A percentile compares a stretch with the other conserved stretches of the same genome.
Evolutionary conservation across 1,139 yeast species (phyloP).

Genomic region (Hyphopichia fennica): DNA sequence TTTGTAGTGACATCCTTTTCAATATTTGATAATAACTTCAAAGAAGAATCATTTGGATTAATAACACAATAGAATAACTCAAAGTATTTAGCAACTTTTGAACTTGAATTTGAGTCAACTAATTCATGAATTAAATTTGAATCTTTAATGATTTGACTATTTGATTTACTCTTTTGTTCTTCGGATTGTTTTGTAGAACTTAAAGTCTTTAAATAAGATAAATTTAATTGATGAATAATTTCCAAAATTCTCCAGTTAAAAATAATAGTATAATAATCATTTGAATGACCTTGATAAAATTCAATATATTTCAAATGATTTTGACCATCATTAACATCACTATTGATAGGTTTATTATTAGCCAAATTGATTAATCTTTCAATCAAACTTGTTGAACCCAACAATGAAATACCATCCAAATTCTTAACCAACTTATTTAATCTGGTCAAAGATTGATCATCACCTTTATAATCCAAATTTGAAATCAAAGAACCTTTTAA

Average conservation of each 20-base stretch:
- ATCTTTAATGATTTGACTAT: constrained; percentile 21
- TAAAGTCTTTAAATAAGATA: constrained; percentile 25
- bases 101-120: constrained; percentile 11
- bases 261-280: constrained; percentile 27
- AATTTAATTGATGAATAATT: constrained; percentile 32
- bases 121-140: constrained; percentile 21
- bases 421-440: constrained; percentile 29
- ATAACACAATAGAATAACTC: constrained; percentile 31
- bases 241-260: constrained; percentile 42
- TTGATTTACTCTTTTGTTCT: constrained; percentile 13
- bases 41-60: constrained; percentile 19
- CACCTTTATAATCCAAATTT: constrained; percentile 34
- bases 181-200: constrained; percentile 6
- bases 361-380: constrained; percentile 30
- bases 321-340: constrained; percentile 25
- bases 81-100: constrained; percentile 19
- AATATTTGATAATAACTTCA: constrained; percentile 21
- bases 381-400: constrained; percentile 28
- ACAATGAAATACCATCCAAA: constrained; percentile 34
- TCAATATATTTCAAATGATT: constrained; percentile 35
- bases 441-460: constrained; percentile 19
- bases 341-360: constrained; percentile 20
- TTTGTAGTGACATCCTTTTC: constrained; percentile 17
- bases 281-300: constrained; percentile 18
- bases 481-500: constrained; percentile 27